These are phyloP conservation scores for Leishmania guyanensis DNA, from an alignment of 208 protist species.

Conservation along the genomic window DNA sequence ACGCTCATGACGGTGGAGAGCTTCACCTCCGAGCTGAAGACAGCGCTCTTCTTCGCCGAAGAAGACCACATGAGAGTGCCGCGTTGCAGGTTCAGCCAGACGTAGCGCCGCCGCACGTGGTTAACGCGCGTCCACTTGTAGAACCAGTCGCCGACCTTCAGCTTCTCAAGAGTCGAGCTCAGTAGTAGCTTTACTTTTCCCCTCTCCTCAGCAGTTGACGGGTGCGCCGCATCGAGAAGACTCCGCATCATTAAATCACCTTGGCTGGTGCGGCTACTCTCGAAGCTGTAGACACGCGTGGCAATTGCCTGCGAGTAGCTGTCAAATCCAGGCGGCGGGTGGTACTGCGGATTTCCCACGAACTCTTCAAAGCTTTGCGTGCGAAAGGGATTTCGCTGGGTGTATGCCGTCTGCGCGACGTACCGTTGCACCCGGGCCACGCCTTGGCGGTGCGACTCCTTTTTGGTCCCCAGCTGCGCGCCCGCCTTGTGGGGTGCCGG, in stretches of 20 bases:
- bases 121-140: conserved; percentile 75
- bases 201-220: conserved; percentile 28
- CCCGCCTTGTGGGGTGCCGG: not conserved
- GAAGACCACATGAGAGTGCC: conserved; percentile 64
- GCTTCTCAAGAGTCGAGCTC: conserved; percentile 36
- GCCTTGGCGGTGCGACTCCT: conserved; percentile 21
- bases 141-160: conserved; percentile 81
- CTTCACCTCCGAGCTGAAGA: conserved; percentile 57
- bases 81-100: conserved; percentile 72
- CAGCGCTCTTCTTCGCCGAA: conserved; percentile 33
- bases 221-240: conserved; percentile 34
- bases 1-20: conserved; percentile 50
- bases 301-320: conserved; percentile 33
- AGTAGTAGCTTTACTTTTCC: conserved; percentile 24
- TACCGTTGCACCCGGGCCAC: conserved; percentile 29
- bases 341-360: conserved; percentile 49
- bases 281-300: conserved; percentile 30
- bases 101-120: conserved; percentile 63
- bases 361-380: conserved; percentile 75
- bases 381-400: conserved; percentile 77
- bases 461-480: conserved; percentile 5
- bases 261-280: conserved; percentile 36
- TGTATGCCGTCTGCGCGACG: conserved; percentile 67
- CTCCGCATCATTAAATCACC: conserved; percentile 53
- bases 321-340: conserved; percentile 31